A percentile compares a stretch with the other conserved stretches of the same genome.
phyloP scores from a whole-genome alignment of 257 asterid genomes.

The Rehmannia glutinosa region DNA sequence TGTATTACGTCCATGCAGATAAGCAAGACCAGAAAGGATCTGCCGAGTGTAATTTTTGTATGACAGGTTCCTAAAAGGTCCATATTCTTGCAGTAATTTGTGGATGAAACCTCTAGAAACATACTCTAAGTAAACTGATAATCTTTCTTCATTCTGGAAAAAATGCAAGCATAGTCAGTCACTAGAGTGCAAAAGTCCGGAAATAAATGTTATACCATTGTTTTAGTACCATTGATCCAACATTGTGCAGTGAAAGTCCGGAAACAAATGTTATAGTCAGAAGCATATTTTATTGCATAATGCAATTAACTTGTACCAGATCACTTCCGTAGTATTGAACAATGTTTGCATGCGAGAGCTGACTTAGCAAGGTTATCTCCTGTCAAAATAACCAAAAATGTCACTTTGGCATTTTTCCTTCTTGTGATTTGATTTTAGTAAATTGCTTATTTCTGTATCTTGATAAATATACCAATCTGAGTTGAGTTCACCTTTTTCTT shows the following conservation, averaged over 20 bases:
- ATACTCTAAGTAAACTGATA: slow-evolving; percentile 87
- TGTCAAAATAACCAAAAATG: slow-evolving; percentile 33
- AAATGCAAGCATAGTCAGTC: background rate
- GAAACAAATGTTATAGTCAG: background rate
- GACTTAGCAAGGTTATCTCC: slow-evolving; percentile 86
- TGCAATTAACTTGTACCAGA: slow-evolving; percentile 43
- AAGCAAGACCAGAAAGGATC: slow-evolving; percentile 85
- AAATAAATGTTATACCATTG: too few relatives aligned
- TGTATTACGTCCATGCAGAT: slow-evolving; percentile 87
- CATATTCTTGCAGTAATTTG: slow-evolving; percentile 90
- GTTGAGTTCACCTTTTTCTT: too few relatives aligned
- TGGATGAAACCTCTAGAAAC: slow-evolving; percentile 98
- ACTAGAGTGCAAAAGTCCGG: background rate
- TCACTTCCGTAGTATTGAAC: slow-evolving; percentile 93
- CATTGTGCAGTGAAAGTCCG: background rate
- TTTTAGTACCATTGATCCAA: background rate
- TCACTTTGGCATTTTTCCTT: too few relatives aligned
- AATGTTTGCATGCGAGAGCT: slow-evolving; percentile 80
- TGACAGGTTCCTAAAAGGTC: slow-evolving; percentile 89
- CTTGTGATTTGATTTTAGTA: too few relatives aligned
- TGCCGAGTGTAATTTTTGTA: slow-evolving; percentile 92
- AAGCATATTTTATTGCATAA: background rate
- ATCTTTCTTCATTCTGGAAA: slow-evolving; percentile 67
- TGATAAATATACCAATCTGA: too few relatives aligned
- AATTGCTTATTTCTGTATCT: too few relatives aligned